A percentile compares a stretch with the other conserved stretches of the same genome.
Evolutionary conservation across 257 asterid species (phyloP).

Genomic region (Fraxinus anomala): DNA sequence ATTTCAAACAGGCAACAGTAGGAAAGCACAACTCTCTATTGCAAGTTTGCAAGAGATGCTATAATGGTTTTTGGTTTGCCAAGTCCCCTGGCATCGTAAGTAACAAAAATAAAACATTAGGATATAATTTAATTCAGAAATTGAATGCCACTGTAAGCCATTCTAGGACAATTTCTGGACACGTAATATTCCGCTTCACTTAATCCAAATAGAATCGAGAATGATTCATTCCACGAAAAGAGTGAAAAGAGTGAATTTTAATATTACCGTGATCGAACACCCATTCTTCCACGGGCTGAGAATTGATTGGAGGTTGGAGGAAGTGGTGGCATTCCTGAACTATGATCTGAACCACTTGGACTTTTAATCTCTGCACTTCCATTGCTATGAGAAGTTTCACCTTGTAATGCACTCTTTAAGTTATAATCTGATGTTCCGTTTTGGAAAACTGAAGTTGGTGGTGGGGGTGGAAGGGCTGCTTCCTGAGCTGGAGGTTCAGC

Average conservation of each 20-base stretch:
- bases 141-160: background rate
- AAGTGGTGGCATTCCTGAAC: conserved; percentile 90
- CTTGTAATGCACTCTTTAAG: conserved; percentile 62
- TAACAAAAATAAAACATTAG: background rate
- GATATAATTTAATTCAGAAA: background rate
- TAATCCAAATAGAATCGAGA: background rate
- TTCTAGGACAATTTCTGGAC: background rate
- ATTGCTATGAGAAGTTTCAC: conserved; percentile 50
- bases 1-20: background rate
- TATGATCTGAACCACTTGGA: conserved; percentile 54
- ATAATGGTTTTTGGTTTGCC: background rate
- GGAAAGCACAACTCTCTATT: background rate
- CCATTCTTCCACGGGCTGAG: conserved; percentile 80
- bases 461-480: conserved; percentile 80
- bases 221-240: background rate
- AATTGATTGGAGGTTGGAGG: conserved; percentile 91
- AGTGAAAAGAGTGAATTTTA: conserved; percentile 8
- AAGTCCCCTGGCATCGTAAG: background rate
- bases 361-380: conserved; percentile 62
- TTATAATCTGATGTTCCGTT: conserved; percentile 77
- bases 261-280: conserved; percentile 81
- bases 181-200: background rate
- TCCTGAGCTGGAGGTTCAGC: conserved; percentile 69
- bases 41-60: background rate
- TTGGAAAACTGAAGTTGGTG: conserved; percentile 64